Base-by-base conservation (phyloP, 352 stramenopile species). In the Pythium rishiriense region DNA sequence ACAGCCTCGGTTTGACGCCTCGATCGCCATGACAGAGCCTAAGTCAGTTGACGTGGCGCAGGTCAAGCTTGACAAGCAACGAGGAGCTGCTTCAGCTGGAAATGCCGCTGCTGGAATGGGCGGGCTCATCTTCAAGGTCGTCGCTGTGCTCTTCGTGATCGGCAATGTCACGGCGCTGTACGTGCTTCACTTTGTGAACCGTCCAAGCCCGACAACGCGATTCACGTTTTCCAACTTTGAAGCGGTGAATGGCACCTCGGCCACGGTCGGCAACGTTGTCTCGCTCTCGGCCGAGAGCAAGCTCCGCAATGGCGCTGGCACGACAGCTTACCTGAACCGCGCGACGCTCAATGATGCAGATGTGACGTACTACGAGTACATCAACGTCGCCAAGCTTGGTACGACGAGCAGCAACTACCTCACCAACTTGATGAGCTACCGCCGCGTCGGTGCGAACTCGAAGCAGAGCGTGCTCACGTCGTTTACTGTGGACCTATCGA, bases 81-180 rank as follows among this genome's bases (percentile, higher is more conserved):
- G 29, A 21, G 43, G 1, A 9, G 53, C 31, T 0, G 26, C 26
- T n/a, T 26, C 12, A 0, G 17, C 31, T 7, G 56, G 24, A 19
- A 43, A 25, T 0, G 65, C 46, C 41, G 54, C 25, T 0, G 63
- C 46, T 29, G 47, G 45, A 2, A 39, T 57, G 25, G 17, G 29
- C 48, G 17, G 58, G 11, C 28, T 66, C 31, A 39, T 52, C 0
- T 42, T 79, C 25, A 68, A 70, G n/a, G 26, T 60, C 15, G 26
- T 84, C 28, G 73, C 70, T 17, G 78, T 85, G 51, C 26, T 86
- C 48, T 89, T 87, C 45, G 77, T 88, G 53, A 25, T 88, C 21
- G 62, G 76, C 68, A 90, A 90, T 62, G 58, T 87, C 43, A 75
- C 73, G 9, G 81, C 78, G 17, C 58, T 91, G 21, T 91, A 84